Conservation (phyloP, 495 filamentous ascomycete species). For the Xylaria longipes region DNA sequence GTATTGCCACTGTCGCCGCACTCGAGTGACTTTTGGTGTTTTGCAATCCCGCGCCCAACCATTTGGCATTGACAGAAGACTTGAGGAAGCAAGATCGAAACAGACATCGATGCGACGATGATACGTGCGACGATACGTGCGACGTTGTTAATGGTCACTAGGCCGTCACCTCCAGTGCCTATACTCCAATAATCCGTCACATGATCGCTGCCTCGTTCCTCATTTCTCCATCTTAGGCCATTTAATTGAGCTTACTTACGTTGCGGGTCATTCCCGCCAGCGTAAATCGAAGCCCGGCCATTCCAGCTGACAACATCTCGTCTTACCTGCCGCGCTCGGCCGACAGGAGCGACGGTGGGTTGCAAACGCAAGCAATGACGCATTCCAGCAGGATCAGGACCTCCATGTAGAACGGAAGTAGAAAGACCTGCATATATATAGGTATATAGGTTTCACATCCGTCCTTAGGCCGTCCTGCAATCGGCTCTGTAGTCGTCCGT, state of each 20-base stretch:
- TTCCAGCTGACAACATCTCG: slow-evolving; percentile 13
- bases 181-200: slow-evolving; percentile 16
- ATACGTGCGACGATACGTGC: slow-evolving; percentile 13
- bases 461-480: background rate
- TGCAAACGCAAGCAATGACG: background rate
- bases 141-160: slow-evolving; percentile 13
- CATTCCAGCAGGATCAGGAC: background rate
- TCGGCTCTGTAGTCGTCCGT: background rate
- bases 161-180: slow-evolving; percentile 7
- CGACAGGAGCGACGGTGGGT: background rate
- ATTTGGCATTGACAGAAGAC: background rate
- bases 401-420: background rate
- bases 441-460: background rate
- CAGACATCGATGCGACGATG: background rate
- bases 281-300: background rate
- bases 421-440: background rate
- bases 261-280: slow-evolving; percentile 1
- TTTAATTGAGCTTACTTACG: background rate
- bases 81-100: background rate
- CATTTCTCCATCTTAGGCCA: background rate
- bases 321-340: slow-evolving; percentile 14
- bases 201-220: slow-evolving; percentile 21
- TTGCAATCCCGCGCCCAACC: background rate
- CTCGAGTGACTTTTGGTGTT: background rate
- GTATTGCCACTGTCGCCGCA: background rate